These are phyloP conservation scores for Globisporangium cederbergense DNA, from an alignment of 352 stramenopile species.

Conservation along the genomic window DNA sequence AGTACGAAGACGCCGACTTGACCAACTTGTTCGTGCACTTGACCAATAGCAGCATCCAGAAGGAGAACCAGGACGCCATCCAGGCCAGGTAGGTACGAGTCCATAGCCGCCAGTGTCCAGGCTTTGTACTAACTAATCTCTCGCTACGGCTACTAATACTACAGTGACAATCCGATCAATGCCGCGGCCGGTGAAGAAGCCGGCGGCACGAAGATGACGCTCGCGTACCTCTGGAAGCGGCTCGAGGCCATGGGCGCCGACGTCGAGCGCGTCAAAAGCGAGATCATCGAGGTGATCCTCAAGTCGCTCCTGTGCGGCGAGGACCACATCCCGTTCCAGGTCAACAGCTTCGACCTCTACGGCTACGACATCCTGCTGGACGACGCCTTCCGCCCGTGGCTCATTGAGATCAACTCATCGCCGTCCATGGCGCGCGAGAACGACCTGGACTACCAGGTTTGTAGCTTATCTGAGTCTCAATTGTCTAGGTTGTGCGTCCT, in stretches of 20 bases:
- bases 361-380: conserved; percentile 96
- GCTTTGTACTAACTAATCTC: conserved; percentile 1
- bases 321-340: conserved; percentile 87
- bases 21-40: conserved; percentile 90
- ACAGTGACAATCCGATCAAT: conserved; percentile 40
- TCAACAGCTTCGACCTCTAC: conserved; percentile 93
- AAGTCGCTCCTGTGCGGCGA: conserved; percentile 88
- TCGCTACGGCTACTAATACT: background rate
- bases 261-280: conserved; percentile 53
- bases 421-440: conserved; percentile 90
- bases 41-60: conserved; percentile 95
- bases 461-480: background rate
- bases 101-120: background rate
- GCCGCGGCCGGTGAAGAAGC: conserved; percentile 39
- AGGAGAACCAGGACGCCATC: conserved; percentile 65
- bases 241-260: conserved; percentile 69
- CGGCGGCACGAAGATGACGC: conserved; percentile 78
- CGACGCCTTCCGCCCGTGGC: conserved; percentile 84
- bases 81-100: conserved; percentile 16
- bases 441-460: conserved; percentile 64
- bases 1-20: conserved; percentile 74
- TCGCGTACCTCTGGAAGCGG: conserved; percentile 71
- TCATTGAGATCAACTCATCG: conserved; percentile 96
- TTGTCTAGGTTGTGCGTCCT: conserved; percentile 26
- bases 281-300: conserved; percentile 77